These are phyloP conservation scores for Lactifluus subvellereus DNA, from an alignment of 768 basidiomycete species.

Conservation along the genomic window DNA sequence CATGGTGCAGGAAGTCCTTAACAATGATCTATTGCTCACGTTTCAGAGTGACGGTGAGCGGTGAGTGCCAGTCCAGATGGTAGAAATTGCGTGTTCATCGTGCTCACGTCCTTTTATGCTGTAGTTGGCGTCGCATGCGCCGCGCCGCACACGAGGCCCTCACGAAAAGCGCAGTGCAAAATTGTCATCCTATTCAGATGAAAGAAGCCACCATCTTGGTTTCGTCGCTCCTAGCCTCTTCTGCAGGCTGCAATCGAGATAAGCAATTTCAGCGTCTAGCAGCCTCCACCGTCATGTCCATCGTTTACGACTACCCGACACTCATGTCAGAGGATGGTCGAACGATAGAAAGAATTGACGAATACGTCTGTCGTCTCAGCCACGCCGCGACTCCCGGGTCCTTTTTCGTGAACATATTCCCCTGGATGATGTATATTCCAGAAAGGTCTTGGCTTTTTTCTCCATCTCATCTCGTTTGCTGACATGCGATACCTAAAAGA, in stretches of 20 bases:
- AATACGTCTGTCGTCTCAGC: not conserved
- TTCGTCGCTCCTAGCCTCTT: slow-evolving; percentile 28
- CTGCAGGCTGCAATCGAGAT: slow-evolving; percentile 28
- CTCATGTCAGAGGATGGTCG: not conserved
- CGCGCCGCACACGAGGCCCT: slow-evolving; percentile 32
- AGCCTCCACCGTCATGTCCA: slow-evolving; percentile 29
- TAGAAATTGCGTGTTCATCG: not conserved
- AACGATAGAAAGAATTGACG: not conserved
- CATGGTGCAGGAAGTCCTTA: slow-evolving; percentile 15
- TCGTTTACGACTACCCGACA: slow-evolving; percentile 25
- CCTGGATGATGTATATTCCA: slow-evolving; percentile 14
- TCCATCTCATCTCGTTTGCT: not conserved
- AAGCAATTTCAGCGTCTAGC: slow-evolving; percentile 28
- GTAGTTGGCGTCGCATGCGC: slow-evolving; percentile 34
- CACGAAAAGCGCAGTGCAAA: slow-evolving; percentile 23
- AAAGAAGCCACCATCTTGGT: slow-evolving; percentile 30
- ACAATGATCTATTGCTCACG: not conserved
- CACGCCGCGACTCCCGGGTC: not conserved
- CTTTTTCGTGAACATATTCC: slow-evolving; percentile 1
- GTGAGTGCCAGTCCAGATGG: not conserved
- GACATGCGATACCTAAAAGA: not conserved
- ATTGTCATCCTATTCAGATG: slow-evolving; percentile 28
- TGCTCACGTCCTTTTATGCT: not conserved
- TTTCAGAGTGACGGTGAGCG: not conserved
- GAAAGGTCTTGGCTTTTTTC: not conserved